phyloP scores from a whole-genome alignment of 2,329 filamentous ascomycete species.

The Trichoderma pleuroti region DNA sequence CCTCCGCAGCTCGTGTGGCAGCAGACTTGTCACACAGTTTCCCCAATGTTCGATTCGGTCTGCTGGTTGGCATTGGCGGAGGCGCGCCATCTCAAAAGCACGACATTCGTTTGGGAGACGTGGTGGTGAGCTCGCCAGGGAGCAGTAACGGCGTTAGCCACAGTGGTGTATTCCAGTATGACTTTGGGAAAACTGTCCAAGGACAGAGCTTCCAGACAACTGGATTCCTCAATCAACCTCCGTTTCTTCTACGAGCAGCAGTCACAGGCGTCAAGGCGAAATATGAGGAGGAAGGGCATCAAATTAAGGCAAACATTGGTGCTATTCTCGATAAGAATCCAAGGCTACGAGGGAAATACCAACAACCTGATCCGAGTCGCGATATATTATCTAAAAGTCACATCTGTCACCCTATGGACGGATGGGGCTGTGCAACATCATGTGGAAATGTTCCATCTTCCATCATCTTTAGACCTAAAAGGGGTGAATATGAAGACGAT shows the following conservation, averaged over 20 bases:
- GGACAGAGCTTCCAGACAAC: background rate
- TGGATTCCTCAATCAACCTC: background rate
- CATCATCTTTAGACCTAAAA: background rate
- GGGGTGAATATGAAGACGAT: background rate
- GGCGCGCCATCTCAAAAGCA: background rate
- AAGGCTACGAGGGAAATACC: background rate
- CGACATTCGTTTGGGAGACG: background rate
- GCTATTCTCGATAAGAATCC: background rate
- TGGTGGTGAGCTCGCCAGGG: background rate
- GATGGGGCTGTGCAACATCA: fast-evolving
- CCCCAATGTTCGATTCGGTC: background rate
- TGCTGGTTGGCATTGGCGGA: background rate
- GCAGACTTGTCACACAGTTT: background rate
- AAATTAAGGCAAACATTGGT: background rate
- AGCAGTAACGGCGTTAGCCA: background rate
- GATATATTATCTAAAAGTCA: background rate
- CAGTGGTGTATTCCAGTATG: background rate
- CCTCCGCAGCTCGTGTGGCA: background rate
- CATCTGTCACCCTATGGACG: background rate
- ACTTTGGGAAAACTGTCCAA: background rate
- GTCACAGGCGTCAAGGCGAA: fast-evolving
- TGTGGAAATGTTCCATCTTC: background rate
- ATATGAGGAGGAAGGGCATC: background rate
- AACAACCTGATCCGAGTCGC: background rate
- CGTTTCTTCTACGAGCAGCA: background rate